A percentile compares a stretch with the other conserved stretches of the same genome.
These are phyloP conservation scores for Rugonectria rugulosa DNA, from an alignment of 2,329 filamentous ascomycete genomes.

Conservation along the genomic window DNA sequence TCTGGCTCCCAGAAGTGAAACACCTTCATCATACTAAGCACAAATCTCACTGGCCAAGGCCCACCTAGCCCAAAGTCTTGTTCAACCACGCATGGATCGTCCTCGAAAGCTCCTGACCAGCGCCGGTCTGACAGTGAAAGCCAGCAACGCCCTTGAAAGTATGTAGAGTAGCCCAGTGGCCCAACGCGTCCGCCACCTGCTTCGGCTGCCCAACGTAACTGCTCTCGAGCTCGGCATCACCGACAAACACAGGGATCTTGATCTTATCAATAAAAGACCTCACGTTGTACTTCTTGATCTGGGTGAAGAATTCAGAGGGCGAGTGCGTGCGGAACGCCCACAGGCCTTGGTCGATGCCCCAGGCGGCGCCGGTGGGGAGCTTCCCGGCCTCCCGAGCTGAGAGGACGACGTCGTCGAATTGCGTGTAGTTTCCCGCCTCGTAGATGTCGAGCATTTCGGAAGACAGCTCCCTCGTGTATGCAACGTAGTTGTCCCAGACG, in stretches of 20 bases:
- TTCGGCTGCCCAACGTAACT: conserved; percentile 14
- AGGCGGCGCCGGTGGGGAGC: neutral
- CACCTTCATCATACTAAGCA: neutral
- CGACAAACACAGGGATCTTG: conserved; percentile 22
- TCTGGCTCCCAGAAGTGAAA: neutral
- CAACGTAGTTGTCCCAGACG: conserved; percentile 40
- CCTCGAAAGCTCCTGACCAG: conserved; percentile 19
- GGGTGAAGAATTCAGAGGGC: conserved; percentile 11
- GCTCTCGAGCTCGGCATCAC: conserved; percentile 16
- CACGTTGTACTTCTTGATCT: conserved; percentile 15
- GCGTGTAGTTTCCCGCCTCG: conserved; percentile 9
- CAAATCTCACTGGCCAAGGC: neutral
- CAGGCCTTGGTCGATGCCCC: conserved; percentile 23
- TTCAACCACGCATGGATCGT: conserved; percentile 22
- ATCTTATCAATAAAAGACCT: conserved; percentile 13
- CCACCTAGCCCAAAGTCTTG: conserved; percentile 10
- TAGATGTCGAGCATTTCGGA: conserved; percentile 18
- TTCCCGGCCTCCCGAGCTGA: neutral
- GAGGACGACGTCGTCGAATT: conserved; percentile 12
- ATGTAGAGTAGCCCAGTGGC: conserved; percentile 18
- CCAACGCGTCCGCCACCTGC: conserved; percentile 21
- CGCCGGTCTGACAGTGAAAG: conserved; percentile 26
- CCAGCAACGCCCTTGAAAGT: conserved; percentile 21
- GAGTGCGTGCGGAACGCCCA: conserved; percentile 24
- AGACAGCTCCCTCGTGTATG: conserved; percentile 44